phyloP scores from a whole-genome alignment of 306 rosid species.

The Sphenostylis stenocarpa region DNA sequence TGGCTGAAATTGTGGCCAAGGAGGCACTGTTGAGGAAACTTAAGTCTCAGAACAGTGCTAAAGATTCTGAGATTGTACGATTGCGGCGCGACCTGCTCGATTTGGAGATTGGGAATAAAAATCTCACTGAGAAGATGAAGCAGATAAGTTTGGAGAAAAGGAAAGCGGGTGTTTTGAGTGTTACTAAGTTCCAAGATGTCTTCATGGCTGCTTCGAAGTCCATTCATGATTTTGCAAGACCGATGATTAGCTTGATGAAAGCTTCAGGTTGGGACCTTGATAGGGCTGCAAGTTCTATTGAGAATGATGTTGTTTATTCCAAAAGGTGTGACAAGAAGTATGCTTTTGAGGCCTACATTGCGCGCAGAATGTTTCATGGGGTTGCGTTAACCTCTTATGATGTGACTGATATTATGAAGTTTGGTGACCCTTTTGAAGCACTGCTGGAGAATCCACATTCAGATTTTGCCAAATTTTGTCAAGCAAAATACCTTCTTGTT shows the following conservation, averaged over 20 bases:
- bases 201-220: slow-evolving; percentile 58
- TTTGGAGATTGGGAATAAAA: slow-evolving; percentile 46
- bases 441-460: slow-evolving; percentile 66
- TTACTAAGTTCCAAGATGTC: slow-evolving; percentile 47
- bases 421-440: slow-evolving; percentile 62
- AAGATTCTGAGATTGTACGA: slow-evolving; percentile 49
- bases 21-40: slow-evolving; percentile 56
- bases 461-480: slow-evolving; percentile 67
- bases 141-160: slow-evolving; percentile 46
- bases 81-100: slow-evolving; percentile 41
- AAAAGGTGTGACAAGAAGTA: slow-evolving; percentile 79
- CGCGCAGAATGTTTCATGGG: slow-evolving; percentile 63
- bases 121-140: slow-evolving; percentile 47
- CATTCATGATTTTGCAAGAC: slow-evolving; percentile 82
- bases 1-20: slow-evolving; percentile 45
- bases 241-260: slow-evolving; percentile 73
- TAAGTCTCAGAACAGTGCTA: slow-evolving; percentile 48
- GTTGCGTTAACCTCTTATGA: slow-evolving; percentile 29
- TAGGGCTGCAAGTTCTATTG: slow-evolving; percentile 58
- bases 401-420: slow-evolving; percentile 54
- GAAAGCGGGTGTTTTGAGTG: slow-evolving; percentile 40
- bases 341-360: slow-evolving; percentile 83
- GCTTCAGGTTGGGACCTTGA: slow-evolving; percentile 89
- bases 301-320: slow-evolving; percentile 48
- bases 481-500: slow-evolving; percentile 53